Percentiles rank a stretch among this genome's conserved stretches.
These are phyloP conservation scores for Bathelium albidoporum DNA, from an alignment of 495 filamentous ascomycete genomes.

Conservation along the genomic window DNA sequence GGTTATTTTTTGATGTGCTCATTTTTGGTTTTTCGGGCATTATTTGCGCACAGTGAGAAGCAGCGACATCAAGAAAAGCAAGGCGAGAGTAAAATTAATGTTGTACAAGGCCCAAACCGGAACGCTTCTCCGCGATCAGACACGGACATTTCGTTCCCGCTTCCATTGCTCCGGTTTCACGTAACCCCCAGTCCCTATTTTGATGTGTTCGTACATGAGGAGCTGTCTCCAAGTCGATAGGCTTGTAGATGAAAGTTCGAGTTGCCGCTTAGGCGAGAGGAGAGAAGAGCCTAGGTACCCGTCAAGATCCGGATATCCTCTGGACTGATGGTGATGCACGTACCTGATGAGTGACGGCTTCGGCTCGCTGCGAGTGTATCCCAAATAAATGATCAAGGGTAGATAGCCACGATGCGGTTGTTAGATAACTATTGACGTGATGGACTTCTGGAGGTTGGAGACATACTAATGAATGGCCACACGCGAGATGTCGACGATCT, in stretches of 20 bases:
- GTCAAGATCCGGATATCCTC: not conserved
- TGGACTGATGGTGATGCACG: not conserved
- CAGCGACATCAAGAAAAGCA: too few species aligned
- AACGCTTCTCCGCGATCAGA: not conserved
- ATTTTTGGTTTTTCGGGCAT: too few species aligned
- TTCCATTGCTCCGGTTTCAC: not conserved
- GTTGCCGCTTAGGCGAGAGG: constrained; percentile 22
- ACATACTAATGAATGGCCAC: constrained; percentile 94
- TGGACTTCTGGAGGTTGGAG: too few species aligned
- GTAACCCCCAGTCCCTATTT: not conserved
- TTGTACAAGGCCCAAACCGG: not conserved
- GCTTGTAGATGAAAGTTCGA: not conserved
- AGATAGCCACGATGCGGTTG: constrained; percentile 66
- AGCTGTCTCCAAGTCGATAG: not conserved
- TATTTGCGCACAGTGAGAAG: too few species aligned
- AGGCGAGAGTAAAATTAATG: too few species aligned
- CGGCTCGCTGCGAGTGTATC: constrained; percentile 88
- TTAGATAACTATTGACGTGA: not conserved
- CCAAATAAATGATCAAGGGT: constrained; percentile 92
- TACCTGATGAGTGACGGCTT: constrained; percentile 88
- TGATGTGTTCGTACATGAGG: not conserved
- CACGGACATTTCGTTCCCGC: not conserved
- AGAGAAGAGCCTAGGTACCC: constrained; percentile 30
- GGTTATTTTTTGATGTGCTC: too few species aligned
- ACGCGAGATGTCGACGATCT: constrained; percentile 85